Evolutionary conservation across 371 early-diverging fungal species (phyloP).

Genomic region (Zopfochytrium polystomum): DNA sequence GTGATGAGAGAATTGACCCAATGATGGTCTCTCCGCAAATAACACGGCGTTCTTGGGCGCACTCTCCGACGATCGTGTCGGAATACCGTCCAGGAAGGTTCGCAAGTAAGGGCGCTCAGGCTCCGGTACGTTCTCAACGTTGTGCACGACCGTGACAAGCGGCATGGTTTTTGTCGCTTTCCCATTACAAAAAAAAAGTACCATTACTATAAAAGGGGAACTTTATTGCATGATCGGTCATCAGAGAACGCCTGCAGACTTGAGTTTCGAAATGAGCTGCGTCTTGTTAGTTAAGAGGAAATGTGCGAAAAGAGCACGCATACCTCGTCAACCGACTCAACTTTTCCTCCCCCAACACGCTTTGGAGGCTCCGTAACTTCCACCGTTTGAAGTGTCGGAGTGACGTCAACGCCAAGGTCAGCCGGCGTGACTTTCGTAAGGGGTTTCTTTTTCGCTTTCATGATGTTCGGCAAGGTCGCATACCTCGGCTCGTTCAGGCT

Average conservation of each 20-base stretch:
- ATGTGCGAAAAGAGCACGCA: neutral
- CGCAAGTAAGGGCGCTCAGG: too few species aligned
- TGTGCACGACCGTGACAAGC: too few species aligned
- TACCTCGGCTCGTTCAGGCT: conserved; percentile 95
- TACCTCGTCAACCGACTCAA: conserved; percentile 84
- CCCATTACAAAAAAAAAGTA: too few species aligned
- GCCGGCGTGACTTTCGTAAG: conserved; percentile 74
- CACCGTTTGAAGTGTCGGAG: conserved; percentile 76
- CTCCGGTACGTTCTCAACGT: too few species aligned
- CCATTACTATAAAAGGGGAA: too few species aligned
- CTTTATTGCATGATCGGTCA: too few species aligned
- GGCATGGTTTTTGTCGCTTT: too few species aligned
- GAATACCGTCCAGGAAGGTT: too few species aligned
- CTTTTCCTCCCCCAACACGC: conserved; percentile 90
- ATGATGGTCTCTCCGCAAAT: too few species aligned
- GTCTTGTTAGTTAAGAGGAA: conserved; percentile 9
- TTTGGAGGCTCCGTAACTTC: conserved; percentile 92
- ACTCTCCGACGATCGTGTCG: too few species aligned
- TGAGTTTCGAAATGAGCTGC: conserved; percentile 3
- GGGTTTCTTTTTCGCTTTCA: conserved; percentile 99
- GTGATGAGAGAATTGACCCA: too few species aligned
- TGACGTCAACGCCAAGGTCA: conserved; percentile 83
- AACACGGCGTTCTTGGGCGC: too few species aligned
- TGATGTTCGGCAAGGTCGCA: conserved; percentile 88
- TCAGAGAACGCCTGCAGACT: conserved; percentile 12